A percentile compares a stretch with the other conserved stretches of the same genome.
phyloP scores from a whole-genome alignment of 306 rosid genomes.

The Oxytropis ochrocephala region DNA sequence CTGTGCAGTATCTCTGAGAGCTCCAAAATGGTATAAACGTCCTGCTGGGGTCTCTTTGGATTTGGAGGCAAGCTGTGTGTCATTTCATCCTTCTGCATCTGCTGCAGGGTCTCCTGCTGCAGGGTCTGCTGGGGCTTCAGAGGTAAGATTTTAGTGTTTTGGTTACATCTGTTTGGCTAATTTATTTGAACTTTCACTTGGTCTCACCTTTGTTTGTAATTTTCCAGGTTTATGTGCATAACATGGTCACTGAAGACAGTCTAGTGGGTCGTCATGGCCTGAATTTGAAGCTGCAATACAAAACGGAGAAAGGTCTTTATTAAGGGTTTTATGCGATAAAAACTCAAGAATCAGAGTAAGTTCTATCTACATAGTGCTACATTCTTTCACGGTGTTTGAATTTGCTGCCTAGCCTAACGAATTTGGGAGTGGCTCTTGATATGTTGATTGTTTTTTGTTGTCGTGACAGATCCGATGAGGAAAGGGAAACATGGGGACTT shows the following conservation, averaged over 20 bases:
- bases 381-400: neutral
- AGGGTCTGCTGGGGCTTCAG: conserved; percentile 67
- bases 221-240: conserved; percentile 76
- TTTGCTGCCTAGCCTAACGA: neutral
- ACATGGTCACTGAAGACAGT: conserved; percentile 74
- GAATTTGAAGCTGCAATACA: conserved; percentile 93
- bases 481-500: conserved; percentile 93
- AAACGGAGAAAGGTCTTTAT: conserved; percentile 73
- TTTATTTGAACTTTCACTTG: conserved; percentile 14
- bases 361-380: neutral
- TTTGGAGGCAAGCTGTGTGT: conserved; percentile 93
- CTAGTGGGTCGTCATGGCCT: conserved; percentile 77
- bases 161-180: neutral
- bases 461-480: conserved; percentile 66
- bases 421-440: conserved; percentile 5
- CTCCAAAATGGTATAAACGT: conserved; percentile 98
- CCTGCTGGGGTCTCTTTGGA: conserved; percentile 94
- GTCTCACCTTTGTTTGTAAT: conserved; percentile 8
- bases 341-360: conserved; percentile 78
- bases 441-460: conserved; percentile 11
- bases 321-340: conserved; percentile 80
- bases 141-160: conserved; percentile 45
- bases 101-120: conserved; percentile 47
- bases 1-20: conserved; percentile 66
- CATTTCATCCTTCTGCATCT: conserved; percentile 59